Base-by-base conservation (phyloP, 177 flowering plant genomes). In the Viscum album region DNA sequence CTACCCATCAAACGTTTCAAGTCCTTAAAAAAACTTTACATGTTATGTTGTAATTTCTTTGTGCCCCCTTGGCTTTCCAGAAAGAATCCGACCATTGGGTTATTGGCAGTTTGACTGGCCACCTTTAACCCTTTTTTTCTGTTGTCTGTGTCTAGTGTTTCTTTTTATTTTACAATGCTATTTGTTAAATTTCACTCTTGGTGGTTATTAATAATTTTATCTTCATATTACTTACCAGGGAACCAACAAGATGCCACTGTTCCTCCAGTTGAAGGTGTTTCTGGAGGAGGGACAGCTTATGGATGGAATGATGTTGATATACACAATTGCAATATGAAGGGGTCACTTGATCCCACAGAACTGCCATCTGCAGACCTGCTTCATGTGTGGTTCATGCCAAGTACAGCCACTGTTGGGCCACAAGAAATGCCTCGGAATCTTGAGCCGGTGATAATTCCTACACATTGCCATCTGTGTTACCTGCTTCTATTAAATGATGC, bases 281-380 rank as follows among this genome's bases (percentile, higher is more conserved):
- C 89, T 68, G 98, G 98, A 64, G 98, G 98, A 56, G 98, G 98
- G 56, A 94, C 98, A 12, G 89, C 90, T 26, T 94, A 94, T 83
- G 98, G 98, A 74, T 94, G 95, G 97, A 83, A 74, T 82, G 97
- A 94, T 70, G 87, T 78, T 69, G 75, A 73, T 24, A 1, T 79
- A 21, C 79, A 72, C 11, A 72, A 66, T 76, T 81, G 81, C 47
- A 74, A 74, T 64, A 56, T 82, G 29, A 81, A 67, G 71, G 86
- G 88, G 29, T 70, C 81, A 28, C 74, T 86, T 74, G 89, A 94
- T 76, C 97, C 96, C 5, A 69, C 85, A n/a, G 83, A 85, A 72
- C 83, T 88, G 72, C 86, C 86, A 43, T 81, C 97, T 29, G 68
- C 82, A 29, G 98, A 91, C 67, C 79, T 94, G 73, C 68, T 94